Conservation (phyloP, 129 eudicot species). For the Sambucus nigra region DNA sequence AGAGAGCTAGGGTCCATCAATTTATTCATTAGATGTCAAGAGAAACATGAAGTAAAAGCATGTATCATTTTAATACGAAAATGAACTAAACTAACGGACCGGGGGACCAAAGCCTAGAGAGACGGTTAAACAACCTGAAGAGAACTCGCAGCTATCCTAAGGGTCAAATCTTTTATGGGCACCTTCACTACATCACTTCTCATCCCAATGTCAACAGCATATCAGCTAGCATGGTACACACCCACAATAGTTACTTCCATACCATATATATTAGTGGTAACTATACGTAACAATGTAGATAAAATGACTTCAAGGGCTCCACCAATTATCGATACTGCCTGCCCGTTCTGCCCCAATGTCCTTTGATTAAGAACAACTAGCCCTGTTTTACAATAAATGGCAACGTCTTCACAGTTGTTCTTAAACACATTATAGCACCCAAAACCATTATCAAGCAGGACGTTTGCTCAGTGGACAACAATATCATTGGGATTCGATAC, state of each 20-base stretch:
- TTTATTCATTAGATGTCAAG: no score
- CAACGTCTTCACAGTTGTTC: conserved; percentile 83
- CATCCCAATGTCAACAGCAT: conserved; percentile 90
- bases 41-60: no score
- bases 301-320: conserved; percentile 74
- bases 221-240: conserved; percentile 70
- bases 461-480: conserved; percentile 59
- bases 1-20: no score
- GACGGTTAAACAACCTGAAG: conserved; percentile 44
- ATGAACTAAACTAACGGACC: no score
- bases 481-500: conserved; percentile 36
- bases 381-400: conserved; percentile 86
- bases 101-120: no score
- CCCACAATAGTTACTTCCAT: conserved; percentile 72
- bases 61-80: no score
- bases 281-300: conserved; percentile 53
- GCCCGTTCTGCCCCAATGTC: conserved; percentile 78
- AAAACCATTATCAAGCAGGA: conserved; percentile 72
- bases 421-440: conserved; percentile 70
- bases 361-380: conserved; percentile 58
- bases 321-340: conserved; percentile 61
- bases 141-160: conserved; percentile 43
- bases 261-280: conserved; percentile 60
- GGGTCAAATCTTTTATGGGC: conserved; percentile 50
- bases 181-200: conserved; percentile 68